Evolutionary conservation across 192 early-diverging fungal species (phyloP).

Genomic region (Borealophlyctis nickersoniae): DNA sequence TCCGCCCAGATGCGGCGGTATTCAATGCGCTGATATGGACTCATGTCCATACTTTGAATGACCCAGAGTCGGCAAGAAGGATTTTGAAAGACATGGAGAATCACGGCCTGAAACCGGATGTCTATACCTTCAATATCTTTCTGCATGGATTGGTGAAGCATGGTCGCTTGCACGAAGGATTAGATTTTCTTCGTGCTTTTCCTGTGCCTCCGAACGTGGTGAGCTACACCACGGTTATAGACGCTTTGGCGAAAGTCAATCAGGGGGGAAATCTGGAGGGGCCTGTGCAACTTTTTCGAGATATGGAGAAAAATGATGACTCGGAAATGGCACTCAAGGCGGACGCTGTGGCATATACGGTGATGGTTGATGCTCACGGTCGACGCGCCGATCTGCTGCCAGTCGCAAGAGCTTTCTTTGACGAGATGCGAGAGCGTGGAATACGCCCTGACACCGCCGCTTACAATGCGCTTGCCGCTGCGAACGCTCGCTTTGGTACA

Average conservation of each 20-base stretch:
- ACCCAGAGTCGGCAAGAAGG: neutral
- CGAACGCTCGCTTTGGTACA: conserved; percentile 13
- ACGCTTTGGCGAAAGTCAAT: conserved; percentile 1
- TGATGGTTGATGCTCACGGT: conserved; percentile 12
- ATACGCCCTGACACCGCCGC: conserved; percentile 17
- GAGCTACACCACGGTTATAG: conserved; percentile 7
- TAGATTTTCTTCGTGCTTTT: conserved; percentile 2
- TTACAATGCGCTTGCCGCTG: conserved; percentile 16
- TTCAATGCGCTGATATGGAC: conserved; percentile 23
- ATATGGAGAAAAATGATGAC: neutral
- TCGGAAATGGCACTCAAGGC: neutral
- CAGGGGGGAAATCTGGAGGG: neutral
- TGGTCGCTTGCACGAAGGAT: neutral
- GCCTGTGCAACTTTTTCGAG: conserved; percentile 3
- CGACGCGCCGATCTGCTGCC: neutral
- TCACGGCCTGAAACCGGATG: neutral
- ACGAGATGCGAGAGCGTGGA: conserved; percentile 10
- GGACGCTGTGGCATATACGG: conserved; percentile 19
- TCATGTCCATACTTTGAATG: neutral
- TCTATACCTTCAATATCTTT: conserved; percentile 2
- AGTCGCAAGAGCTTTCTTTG: conserved; percentile 1
- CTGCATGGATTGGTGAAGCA: conserved; percentile 4
- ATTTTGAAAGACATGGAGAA: conserved; percentile 5
- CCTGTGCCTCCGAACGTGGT: neutral
- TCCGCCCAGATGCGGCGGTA: neutral